These are phyloP conservation scores for Coprinopsis strossmayeri DNA, from an alignment of 768 basidiomycete genomes.

Conservation along the genomic window DNA sequence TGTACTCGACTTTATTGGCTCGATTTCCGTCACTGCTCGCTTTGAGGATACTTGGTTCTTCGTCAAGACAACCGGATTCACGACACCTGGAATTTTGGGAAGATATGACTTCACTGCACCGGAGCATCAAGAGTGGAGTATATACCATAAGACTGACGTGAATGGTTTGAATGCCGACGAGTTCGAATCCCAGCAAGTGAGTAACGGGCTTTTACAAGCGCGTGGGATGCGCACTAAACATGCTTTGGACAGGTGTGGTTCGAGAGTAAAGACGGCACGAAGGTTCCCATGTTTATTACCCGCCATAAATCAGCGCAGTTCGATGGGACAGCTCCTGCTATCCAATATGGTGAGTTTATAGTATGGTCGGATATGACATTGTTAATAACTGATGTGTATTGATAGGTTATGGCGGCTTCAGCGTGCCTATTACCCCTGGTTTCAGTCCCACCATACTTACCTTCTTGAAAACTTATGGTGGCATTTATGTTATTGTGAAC, in stretches of 20 bases:
- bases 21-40: slow-evolving; percentile 44
- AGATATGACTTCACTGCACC: slow-evolving; percentile 59
- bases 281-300: slow-evolving; percentile 82
- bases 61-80: slow-evolving; percentile 60
- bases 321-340: slow-evolving; percentile 69
- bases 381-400: not conserved
- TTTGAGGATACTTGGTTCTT: slow-evolving; percentile 58
- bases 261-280: slow-evolving; percentile 70
- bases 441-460: slow-evolving; percentile 70
- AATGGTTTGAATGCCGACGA: slow-evolving; percentile 59
- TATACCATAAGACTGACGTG: slow-evolving; percentile 52
- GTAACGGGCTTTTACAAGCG: not conserved
- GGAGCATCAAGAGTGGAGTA: slow-evolving; percentile 43
- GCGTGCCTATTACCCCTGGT: slow-evolving; percentile 61
- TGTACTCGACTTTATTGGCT: slow-evolving; percentile 62
- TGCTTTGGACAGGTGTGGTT: slow-evolving; percentile 57
- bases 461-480: slow-evolving; percentile 65
- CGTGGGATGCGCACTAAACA: not conserved
- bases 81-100: slow-evolving; percentile 60
- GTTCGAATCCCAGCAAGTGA: slow-evolving; percentile 61
- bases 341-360: slow-evolving; percentile 58
- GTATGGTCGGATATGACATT: too few species aligned
- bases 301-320: slow-evolving; percentile 61
- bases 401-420: slow-evolving; percentile 78
- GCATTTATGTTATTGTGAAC: slow-evolving; percentile 51